These are phyloP conservation scores for Hypomyces perniciosus DNA, from an alignment of 2,329 filamentous ascomycete species.

Conservation along the genomic window DNA sequence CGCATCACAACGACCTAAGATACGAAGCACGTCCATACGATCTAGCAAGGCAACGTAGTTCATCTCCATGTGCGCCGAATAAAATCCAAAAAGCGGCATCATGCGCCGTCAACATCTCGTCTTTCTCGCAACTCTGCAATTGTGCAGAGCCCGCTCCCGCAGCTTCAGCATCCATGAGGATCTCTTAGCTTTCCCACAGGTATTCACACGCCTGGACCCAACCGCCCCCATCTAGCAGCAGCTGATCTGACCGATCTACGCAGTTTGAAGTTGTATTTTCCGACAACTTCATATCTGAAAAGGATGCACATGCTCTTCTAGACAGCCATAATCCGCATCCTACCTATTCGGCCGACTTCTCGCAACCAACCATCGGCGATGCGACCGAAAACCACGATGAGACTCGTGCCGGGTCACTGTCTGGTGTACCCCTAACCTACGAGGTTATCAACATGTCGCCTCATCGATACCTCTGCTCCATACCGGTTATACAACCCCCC, in stretches of 20 bases:
- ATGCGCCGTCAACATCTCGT: constrained; percentile 48
- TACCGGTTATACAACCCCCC: constrained; percentile 61
- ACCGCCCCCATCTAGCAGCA: background rate
- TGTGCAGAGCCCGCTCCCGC: constrained; percentile 43
- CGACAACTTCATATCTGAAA: constrained; percentile 63
- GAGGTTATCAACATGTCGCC: constrained; percentile 68
- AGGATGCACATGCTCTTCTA: constrained; percentile 60
- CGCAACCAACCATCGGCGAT: constrained; percentile 34
- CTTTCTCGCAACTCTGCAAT: constrained; percentile 39
- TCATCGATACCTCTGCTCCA: constrained; percentile 74
- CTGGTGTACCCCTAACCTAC: constrained; percentile 43
- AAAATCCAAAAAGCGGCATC: constrained; percentile 21
- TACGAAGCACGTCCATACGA: background rate
- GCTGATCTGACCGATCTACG: background rate
- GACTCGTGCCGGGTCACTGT: constrained; percentile 8
- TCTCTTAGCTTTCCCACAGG: constrained; percentile 79
- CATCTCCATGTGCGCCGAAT: constrained; percentile 1
- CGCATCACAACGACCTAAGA: background rate
- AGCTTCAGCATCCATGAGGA: constrained; percentile 85
- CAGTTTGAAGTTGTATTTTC: constrained; percentile 78
- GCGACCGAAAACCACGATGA: constrained; percentile 25
- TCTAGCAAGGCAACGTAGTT: background rate
- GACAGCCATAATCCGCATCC: constrained; percentile 30
- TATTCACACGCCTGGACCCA: constrained; percentile 33
- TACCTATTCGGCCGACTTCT: constrained; percentile 36